Conservation (phyloP, 1,284 basidiomycete species). For the Fomes fomentarius region DNA sequence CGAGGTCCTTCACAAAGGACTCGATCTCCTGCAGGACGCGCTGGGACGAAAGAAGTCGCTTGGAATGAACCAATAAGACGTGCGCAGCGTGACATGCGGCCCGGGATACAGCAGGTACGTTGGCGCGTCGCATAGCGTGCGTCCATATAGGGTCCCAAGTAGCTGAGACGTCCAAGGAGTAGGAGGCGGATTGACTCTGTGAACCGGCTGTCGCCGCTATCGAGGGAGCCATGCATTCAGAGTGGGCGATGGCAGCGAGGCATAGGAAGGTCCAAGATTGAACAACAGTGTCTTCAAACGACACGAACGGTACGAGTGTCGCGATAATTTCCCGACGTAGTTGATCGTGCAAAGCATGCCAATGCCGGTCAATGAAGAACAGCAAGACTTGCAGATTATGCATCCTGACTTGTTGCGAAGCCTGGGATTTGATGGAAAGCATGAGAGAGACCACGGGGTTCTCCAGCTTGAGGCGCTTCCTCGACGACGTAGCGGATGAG, state of each 20-base stretch:
- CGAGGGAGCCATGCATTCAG: conserved; percentile 35
- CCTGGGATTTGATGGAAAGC: conserved; percentile 45
- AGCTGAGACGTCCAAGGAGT: conserved; percentile 23
- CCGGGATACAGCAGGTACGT: conserved; percentile 68
- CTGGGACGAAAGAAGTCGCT: conserved; percentile 53
- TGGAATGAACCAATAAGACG: conserved; percentile 49
- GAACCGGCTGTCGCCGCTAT: conserved; percentile 15
- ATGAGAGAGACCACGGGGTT: conserved; percentile 66
- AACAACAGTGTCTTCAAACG: conserved; percentile 62
- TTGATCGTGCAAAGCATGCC: conserved; percentile 59
- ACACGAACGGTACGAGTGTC: conserved; percentile 61
- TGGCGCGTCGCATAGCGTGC: conserved; percentile 76
- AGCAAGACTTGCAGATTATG: conserved; percentile 79
- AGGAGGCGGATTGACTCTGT: not conserved
- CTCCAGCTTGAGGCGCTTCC: conserved; percentile 57
- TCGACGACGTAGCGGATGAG: conserved; percentile 29
- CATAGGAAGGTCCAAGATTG: conserved; percentile 87
- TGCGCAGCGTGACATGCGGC: conserved; percentile 81
- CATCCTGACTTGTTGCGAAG: conserved; percentile 37
- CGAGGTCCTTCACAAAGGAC: conserved; percentile 74
- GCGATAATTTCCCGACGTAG: conserved; percentile 59
- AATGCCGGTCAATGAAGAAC: conserved; percentile 84
- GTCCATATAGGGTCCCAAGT: conserved; percentile 84
- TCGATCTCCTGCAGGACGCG: conserved; percentile 74
- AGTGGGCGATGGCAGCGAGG: conserved; percentile 68